phyloP scores from a whole-genome alignment of 2,329 filamentous ascomycete species.

The Albifimbria verrucaria region DNA sequence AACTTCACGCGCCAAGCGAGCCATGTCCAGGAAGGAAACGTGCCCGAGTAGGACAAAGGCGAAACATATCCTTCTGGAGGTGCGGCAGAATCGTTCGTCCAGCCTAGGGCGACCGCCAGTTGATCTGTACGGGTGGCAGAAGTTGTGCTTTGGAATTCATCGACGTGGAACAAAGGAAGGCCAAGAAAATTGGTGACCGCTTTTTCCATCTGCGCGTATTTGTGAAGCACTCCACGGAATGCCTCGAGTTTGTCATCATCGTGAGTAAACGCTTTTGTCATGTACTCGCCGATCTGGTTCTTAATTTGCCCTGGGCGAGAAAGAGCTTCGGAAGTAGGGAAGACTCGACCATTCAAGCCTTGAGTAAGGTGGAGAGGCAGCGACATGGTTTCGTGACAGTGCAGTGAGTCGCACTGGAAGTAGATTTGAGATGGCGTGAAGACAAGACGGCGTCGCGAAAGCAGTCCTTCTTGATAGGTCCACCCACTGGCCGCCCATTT shows the following conservation, averaged over 20 bases:
- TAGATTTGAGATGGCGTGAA: constrained; percentile 35
- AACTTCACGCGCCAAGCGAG: constrained; percentile 24
- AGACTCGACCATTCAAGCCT: constrained; percentile 28
- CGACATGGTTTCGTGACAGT: constrained; percentile 34
- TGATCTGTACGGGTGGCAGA: constrained; percentile 29
- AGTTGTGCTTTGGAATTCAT: constrained; percentile 23
- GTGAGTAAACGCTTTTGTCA: constrained; percentile 23
- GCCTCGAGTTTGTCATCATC: constrained; percentile 29
- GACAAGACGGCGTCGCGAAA: constrained; percentile 31
- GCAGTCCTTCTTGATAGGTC: constrained; percentile 34
- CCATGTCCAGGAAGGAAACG: constrained; percentile 36
- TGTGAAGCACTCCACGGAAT: constrained; percentile 27
- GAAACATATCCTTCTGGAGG: constrained; percentile 15
- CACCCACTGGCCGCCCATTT: constrained; percentile 31
- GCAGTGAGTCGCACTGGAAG: constrained; percentile 33
- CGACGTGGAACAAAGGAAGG: constrained; percentile 30
- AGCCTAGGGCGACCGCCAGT: constrained; percentile 30
- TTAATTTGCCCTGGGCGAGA: constrained; percentile 21
- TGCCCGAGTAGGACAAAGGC: constrained; percentile 21
- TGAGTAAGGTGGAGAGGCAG: constrained; percentile 28
- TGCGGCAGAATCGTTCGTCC: constrained; percentile 24
- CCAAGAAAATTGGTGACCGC: constrained; percentile 28
- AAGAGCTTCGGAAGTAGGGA: constrained; percentile 18
- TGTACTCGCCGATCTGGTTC: constrained; percentile 26
- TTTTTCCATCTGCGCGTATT: constrained; percentile 22